phyloP scores from a whole-genome alignment of 805 yeast species.

The Hanseniaspora mollemarum region DNA sequence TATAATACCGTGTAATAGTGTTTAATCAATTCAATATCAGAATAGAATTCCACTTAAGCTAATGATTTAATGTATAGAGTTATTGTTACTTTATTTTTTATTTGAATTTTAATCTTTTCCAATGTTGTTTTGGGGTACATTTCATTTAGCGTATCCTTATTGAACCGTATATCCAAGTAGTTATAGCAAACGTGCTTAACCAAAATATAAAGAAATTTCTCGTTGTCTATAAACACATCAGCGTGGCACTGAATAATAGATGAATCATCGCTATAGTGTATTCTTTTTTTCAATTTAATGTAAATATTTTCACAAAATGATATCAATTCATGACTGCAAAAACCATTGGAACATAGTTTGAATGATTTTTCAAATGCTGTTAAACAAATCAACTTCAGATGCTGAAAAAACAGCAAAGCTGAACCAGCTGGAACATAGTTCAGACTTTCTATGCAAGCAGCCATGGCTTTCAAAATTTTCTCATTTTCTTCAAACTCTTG shows the following conservation, averaged over 20 bases:
- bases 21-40: neutral
- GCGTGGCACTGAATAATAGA: neutral
- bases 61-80: neutral
- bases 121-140: neutral
- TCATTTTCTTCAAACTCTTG: neutral
- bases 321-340: neutral
- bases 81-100: neutral
- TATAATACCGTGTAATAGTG: too few species aligned
- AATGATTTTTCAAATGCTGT: neutral
- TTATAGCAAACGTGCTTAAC: conserved; percentile 10
- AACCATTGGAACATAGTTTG: neutral
- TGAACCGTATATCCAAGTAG: neutral
- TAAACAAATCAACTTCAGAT: neutral
- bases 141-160: neutral
- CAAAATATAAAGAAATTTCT: neutral
- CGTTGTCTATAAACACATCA: neutral
- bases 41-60: neutral
- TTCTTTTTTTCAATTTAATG: neutral
- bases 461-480: neutral
- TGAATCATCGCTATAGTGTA: neutral
- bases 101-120: neutral
- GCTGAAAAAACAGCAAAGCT: neutral
- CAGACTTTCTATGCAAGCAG: neutral
- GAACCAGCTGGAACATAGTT: neutral
- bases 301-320: neutral